These are phyloP conservation scores for Cystofilobasidium ferigula DNA, from an alignment of 768 basidiomycete species.

Conservation along the genomic window DNA sequence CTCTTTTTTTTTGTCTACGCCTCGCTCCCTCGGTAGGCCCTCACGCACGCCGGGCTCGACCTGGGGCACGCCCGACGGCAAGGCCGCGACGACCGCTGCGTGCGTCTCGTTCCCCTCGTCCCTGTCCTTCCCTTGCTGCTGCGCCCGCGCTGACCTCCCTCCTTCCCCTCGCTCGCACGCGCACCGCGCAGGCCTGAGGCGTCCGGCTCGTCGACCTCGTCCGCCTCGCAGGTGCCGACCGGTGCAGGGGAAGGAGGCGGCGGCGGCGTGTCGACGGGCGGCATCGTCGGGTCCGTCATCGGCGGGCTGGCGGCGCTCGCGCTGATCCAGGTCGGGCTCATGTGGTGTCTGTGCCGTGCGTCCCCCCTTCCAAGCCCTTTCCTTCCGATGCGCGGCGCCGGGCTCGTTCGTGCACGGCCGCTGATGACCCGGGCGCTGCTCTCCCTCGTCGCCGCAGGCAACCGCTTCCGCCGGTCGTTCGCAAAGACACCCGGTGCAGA, in stretches of 20 bases:
- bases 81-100: conserved; percentile 20
- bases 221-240: too few species aligned
- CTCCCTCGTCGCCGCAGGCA: background rate
- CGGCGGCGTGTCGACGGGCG: background rate
- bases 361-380: background rate
- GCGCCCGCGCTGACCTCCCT: background rate
- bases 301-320: conserved; percentile 2
- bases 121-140: background rate
- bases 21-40: too few species aligned
- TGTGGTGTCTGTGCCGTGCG: conserved; percentile 22
- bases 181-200: background rate
- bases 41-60: conserved; percentile 18
- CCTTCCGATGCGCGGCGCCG: background rate
- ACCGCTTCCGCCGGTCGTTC: conserved; percentile 20
- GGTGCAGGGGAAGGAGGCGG: background rate
- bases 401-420: too few species aligned
- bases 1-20: too few species aligned
- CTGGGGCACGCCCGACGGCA: conserved; percentile 21
- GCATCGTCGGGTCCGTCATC: conserved; percentile 14
- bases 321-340: background rate
- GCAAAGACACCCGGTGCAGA: conserved; percentile 18
- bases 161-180: too few species aligned
- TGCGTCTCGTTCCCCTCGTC: background rate
- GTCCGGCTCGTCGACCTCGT: background rate
- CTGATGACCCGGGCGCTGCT: too few species aligned